Conservation (phyloP, 129 eudicot species). For the Flaveria sonorensis region DNA sequence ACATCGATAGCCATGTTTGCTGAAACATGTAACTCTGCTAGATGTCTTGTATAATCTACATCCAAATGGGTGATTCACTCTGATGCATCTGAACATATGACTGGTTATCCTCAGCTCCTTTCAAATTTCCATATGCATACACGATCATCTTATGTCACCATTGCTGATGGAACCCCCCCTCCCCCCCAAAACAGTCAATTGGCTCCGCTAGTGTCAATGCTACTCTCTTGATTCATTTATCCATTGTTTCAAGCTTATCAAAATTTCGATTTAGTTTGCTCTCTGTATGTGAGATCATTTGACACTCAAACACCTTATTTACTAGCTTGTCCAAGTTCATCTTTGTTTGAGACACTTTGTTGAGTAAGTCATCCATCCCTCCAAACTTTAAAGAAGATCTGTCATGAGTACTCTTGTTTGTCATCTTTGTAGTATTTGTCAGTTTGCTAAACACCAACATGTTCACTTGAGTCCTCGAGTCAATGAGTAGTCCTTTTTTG, state of each 20-base stretch:
- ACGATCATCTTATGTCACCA: not conserved
- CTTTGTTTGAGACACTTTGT: too few relatives aligned
- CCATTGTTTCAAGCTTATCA: not conserved
- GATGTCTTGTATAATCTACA: not conserved
- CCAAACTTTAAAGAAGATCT: too few relatives aligned
- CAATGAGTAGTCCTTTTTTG: too few relatives aligned
- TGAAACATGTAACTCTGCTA: not conserved
- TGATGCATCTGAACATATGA: not conserved
- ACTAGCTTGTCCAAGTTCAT: not conserved
- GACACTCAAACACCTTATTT: not conserved
- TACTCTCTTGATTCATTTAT: not conserved
- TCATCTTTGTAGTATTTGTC: too few relatives aligned
- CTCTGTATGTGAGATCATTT: not conserved
- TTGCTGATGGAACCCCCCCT: not conserved
- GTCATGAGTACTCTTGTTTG: too few relatives aligned
- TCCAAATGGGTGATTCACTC: not conserved
- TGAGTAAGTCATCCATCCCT: too few relatives aligned
- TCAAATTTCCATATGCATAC: not conserved
- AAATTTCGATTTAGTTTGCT: not conserved
- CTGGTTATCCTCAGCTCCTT: not conserved
- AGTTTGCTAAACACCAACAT: too few relatives aligned
- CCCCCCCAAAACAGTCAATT: too few relatives aligned
- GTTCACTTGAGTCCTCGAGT: too few relatives aligned
- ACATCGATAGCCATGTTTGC: not conserved
- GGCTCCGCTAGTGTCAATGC: not conserved